Conservation (phyloP, 2,329 filamentous ascomycete species). For the Beauveria sp. region DNA sequence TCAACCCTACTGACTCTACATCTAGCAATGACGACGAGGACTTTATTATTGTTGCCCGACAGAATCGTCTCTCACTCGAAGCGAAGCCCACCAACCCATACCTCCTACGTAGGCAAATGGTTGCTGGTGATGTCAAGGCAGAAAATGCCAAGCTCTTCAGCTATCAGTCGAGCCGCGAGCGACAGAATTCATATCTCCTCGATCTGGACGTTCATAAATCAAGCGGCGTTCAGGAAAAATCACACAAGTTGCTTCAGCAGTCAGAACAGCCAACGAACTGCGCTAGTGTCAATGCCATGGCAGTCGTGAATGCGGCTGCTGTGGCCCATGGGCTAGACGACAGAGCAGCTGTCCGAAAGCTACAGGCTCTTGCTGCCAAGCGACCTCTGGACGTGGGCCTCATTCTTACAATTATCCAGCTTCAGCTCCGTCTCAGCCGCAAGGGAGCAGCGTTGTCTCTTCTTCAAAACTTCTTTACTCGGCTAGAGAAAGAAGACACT, state of each 20-base stretch:
- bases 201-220: conserved; percentile 63
- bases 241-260: conserved; percentile 31
- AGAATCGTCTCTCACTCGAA: conserved; percentile 47
- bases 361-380: conserved; percentile 62
- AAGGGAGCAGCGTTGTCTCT: conserved; percentile 65
- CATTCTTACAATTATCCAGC: conserved; percentile 69
- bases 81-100: conserved; percentile 53
- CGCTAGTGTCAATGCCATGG: conserved; percentile 32
- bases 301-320: conserved; percentile 61
- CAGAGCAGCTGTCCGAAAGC: conserved; percentile 60
- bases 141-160: conserved; percentile 60
- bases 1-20: conserved; percentile 20
- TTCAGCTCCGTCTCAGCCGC: conserved; percentile 68
- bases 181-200: conserved; percentile 55
- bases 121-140: conserved; percentile 42
- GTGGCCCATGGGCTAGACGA: conserved; percentile 53
- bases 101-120: conserved; percentile 54
- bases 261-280: conserved; percentile 21
- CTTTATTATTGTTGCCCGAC: conserved; percentile 56
- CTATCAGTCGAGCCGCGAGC: conserved; percentile 53
- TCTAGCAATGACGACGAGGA: conserved; percentile 58
- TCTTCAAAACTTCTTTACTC: conserved; percentile 66
- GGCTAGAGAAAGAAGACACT: conserved; percentile 55
- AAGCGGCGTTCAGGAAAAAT: conserved; percentile 47
- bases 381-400: conserved; percentile 75